These are phyloP conservation scores for Colletotrichum sidae DNA, from an alignment of 2,329 filamentous ascomycete species.

Conservation along the genomic window DNA sequence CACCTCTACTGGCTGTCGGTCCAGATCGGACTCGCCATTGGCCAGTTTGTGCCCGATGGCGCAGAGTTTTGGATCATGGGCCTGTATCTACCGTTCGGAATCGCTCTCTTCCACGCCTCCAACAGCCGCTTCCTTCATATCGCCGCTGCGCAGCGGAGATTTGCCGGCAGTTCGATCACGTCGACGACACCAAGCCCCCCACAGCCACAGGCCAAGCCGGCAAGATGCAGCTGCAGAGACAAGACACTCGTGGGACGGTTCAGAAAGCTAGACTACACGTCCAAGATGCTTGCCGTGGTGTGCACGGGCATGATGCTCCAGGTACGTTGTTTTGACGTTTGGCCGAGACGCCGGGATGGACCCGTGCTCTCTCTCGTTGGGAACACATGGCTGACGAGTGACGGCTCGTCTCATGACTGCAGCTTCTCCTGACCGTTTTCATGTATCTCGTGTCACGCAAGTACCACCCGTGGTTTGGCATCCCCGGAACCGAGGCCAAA, in stretches of 20 bases:
- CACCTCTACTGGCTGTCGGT: conserved; percentile 58
- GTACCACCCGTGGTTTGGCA: conserved; percentile 71
- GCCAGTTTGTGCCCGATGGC: conserved; percentile 58
- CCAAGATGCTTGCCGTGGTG: conserved; percentile 62
- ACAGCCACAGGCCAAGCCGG: conserved; percentile 35
- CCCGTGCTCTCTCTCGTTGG: background rate
- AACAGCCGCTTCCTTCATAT: conserved; percentile 71
- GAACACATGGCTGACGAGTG: conserved; percentile 33
- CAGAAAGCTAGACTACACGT: conserved; percentile 57
- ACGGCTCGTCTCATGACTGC: conserved; percentile 22
- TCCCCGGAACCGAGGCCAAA: conserved; percentile 70
- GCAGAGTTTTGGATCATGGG: conserved; percentile 76
- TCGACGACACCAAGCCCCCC: conserved; percentile 34
- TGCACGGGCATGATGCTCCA: conserved; percentile 66
- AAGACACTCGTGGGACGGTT: conserved; percentile 50
- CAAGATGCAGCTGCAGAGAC: conserved; percentile 23
- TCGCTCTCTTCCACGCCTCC: conserved; percentile 74
- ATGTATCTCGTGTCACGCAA: conserved; percentile 74
- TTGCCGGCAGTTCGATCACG: conserved; percentile 6
- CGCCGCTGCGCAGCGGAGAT: conserved; percentile 61
- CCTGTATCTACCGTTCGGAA: conserved; percentile 72
- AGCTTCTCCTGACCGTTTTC: conserved; percentile 69
- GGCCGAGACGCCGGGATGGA: no score
- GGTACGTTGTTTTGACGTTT: conserved; percentile 48
- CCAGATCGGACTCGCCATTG: conserved; percentile 52